A percentile compares a stretch with the other conserved stretches of the same genome.
Conservation (phyloP, 2,329 filamentous ascomycete genomes). For the Ophiocordyceps camponoti-saundersi region DNA sequence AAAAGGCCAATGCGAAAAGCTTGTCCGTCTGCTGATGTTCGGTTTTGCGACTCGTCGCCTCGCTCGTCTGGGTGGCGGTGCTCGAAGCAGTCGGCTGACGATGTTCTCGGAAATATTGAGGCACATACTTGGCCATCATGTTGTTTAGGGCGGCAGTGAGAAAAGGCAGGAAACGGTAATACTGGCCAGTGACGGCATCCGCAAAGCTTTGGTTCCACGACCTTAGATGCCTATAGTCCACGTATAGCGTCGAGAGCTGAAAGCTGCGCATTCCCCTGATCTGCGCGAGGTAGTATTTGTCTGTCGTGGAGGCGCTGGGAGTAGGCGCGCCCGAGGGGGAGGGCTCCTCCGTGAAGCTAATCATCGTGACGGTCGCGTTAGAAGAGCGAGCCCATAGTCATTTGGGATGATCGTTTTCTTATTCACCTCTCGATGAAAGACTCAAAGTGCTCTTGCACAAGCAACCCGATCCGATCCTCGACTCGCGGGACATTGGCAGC, state of each 20-base stretch:
- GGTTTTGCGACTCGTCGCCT: conserved; percentile 57
- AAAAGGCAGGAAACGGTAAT: conserved; percentile 90
- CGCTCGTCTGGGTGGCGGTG: conserved; percentile 42
- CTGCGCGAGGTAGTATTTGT: conserved; percentile 74
- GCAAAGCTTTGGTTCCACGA: conserved; percentile 66
- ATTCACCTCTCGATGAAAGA: conserved; percentile 58
- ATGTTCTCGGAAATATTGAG: conserved; percentile 85
- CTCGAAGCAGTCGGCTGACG: conserved; percentile 66
- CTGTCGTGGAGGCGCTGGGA: conserved; percentile 55
- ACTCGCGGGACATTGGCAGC: conserved; percentile 46
- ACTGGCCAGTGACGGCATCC: conserved; percentile 72
- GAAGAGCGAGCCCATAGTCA: too few species aligned
- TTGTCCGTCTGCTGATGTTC: conserved; percentile 97
- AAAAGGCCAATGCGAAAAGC: conserved; percentile 83
- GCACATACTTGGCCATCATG: conserved; percentile 86
- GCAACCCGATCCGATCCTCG: conserved; percentile 58
- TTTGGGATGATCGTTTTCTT: too few species aligned
- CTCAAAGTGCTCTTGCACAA: conserved; percentile 62
- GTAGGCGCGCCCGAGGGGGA: conserved; percentile 43
- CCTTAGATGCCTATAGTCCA: conserved; percentile 73
- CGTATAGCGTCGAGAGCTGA: conserved; percentile 68
- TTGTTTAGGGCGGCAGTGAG: conserved; percentile 79
- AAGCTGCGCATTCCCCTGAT: conserved; percentile 61
- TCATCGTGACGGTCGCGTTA: too few species aligned
- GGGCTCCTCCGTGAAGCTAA: conserved; percentile 51